A percentile compares a stretch with the other conserved stretches of the same genome.
These are phyloP conservation scores for Raffaelea deltoideospora DNA, from an alignment of 2,329 filamentous ascomycete species.

Conservation along the genomic window DNA sequence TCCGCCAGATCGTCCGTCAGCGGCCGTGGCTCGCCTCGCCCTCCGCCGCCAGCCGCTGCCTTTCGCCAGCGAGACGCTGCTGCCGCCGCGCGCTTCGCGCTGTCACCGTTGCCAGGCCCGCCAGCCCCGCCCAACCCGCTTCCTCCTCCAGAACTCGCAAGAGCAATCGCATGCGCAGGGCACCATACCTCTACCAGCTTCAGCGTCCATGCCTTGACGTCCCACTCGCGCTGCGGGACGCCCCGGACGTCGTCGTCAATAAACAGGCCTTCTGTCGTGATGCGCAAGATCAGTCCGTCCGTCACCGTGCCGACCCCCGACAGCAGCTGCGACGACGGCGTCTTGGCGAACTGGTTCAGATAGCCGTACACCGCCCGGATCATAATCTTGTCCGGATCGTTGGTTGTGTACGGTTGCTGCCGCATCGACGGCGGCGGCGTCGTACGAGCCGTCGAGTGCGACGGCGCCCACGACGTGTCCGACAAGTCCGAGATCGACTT, in stretches of 20 bases:
- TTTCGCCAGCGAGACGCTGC: no score
- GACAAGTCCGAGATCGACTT: conserved; percentile 60
- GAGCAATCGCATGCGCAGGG: conserved; percentile 44
- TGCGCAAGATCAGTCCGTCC: conserved; percentile 79
- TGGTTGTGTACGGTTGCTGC: conserved; percentile 69
- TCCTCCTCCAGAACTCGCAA: conserved; percentile 17
- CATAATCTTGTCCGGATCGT: conserved; percentile 89
- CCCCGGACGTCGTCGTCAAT: conserved; percentile 90
- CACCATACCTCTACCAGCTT: conserved; percentile 85
- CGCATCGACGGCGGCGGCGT: conserved; percentile 67
- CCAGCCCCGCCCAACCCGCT: conserved; percentile 11
- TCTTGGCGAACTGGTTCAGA: conserved; percentile 75
- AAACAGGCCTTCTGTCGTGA: conserved; percentile 88
- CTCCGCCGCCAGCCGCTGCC: conserved; percentile 27
- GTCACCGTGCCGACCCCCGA: conserved; percentile 75
- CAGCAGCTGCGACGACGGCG: conserved; percentile 80
- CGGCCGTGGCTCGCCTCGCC: conserved; percentile 29
- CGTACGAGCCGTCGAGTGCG: conserved; percentile 68
- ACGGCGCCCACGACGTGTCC: conserved; percentile 75
- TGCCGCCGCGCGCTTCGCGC: conserved; percentile 29
- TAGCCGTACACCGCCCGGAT: conserved; percentile 88
- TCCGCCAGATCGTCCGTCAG: conserved; percentile 52
- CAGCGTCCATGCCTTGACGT: conserved; percentile 95
- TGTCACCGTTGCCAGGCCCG: conserved; percentile 23
- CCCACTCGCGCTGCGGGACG: conserved; percentile 94